phyloP scores from a whole-genome alignment of 257 asterid species.

The Scutellaria barbata region DNA sequence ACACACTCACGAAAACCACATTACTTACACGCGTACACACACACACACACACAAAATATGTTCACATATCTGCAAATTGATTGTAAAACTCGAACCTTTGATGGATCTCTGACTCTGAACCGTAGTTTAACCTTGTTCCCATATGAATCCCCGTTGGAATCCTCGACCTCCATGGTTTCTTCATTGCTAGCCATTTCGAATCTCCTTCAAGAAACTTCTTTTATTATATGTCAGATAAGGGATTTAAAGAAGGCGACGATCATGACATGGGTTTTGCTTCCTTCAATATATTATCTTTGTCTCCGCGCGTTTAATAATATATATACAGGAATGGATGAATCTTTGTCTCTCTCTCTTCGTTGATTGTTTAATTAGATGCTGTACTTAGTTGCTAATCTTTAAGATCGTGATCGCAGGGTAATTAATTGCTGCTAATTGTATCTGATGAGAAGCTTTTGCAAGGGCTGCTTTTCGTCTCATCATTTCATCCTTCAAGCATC shows the following conservation, averaged over 20 bases:
- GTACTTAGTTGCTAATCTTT: neutral
- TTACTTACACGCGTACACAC: neutral
- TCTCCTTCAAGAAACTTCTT: slow-evolving; percentile 31
- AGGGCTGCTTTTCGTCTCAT: too few relatives aligned
- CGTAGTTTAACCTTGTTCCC: slow-evolving; percentile 51
- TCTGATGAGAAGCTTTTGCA: too few relatives aligned
- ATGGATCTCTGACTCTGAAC: slow-evolving; percentile 76
- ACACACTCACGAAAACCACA: slow-evolving; percentile 24
- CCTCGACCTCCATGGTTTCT: slow-evolving; percentile 67
- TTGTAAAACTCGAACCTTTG: slow-evolving; percentile 53
- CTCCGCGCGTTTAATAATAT: neutral
- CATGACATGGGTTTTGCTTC: slow-evolving; percentile 39
- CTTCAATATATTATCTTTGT: neutral
- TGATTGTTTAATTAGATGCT: neutral
- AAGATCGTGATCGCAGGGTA: neutral
- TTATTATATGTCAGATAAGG: neutral
- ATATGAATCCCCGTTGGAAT: slow-evolving; percentile 55
- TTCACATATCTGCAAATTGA: neutral
- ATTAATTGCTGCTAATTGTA: neutral
- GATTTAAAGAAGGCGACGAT: slow-evolving; percentile 26
- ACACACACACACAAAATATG: neutral
- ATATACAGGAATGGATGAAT: neutral
- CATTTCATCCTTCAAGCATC: too few relatives aligned
- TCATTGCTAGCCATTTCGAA: slow-evolving; percentile 59
- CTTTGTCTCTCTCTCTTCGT: neutral